Evolutionary conservation across 495 filamentous ascomycete genomes (phyloP), one percentile per base, ranked within the genome.

Genomic region (Annulohypoxylon maeteangense): DNA sequence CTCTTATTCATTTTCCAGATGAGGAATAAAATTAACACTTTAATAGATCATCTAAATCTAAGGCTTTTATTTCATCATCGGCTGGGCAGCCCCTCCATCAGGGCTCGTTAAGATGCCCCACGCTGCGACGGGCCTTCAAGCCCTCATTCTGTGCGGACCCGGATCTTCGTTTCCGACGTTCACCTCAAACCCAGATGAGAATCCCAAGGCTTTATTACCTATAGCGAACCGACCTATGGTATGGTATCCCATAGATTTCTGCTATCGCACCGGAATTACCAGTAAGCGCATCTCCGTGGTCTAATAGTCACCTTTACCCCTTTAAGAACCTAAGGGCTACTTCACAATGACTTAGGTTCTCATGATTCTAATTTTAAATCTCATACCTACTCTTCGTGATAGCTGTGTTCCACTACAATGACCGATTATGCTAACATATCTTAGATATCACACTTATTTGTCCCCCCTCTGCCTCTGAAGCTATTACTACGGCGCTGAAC

Each of bases 201-300:
- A 90, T 62, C 94, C 94, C 3, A 99, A 98, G 81, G 92, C 92
- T 51, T 87, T 99, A 7, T 82, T 98, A 25, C 93, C 94, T 7
- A 91, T 98, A 57, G 95, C 95, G 62, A 98, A 98, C 80, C 85
- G 94, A 62, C 95, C 95, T 0, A 97, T 98, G 95, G 87, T 99
- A 34, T 97, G 91, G 88, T 98, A 97, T 79, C 89, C 93, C 0
- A 84, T 99, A 48, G 93, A 97, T 67, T 98, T 92, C 82, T 97
- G 93, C 75, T 91, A 94, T 77, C 85, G 93, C 16, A 90, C 91
- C 77, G 94, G 93, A 65, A 89, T 97, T 65, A 91, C 90, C 73
- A 87, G 92, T 94, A 80, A 77, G 82, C 69, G 20, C 62, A 22
- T 11, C 44, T 70, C 5, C 20, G 44, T 8, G 32, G 18, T 61